A percentile compares a stretch with the other conserved stretches of the same genome.
These are phyloP conservation scores for Trametes villosa DNA, from an alignment of 768 basidiomycete genomes.

Conservation along the genomic window DNA sequence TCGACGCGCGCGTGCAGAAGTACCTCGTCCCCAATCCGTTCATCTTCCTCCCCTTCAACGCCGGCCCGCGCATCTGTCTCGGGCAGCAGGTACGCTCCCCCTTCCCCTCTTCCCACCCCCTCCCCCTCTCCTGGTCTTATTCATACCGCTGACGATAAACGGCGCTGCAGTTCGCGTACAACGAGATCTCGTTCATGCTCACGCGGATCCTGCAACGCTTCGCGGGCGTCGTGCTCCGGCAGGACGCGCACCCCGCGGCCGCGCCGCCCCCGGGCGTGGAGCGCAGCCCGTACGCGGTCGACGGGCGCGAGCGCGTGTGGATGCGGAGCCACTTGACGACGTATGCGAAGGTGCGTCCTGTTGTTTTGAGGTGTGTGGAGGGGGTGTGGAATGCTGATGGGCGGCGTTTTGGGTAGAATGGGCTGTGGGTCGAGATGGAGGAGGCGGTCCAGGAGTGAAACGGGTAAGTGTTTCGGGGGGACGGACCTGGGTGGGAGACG, in stretches of 20 bases:
- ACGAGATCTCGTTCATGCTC: constrained; percentile 66
- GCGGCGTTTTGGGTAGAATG: constrained; percentile 29
- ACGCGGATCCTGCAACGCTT: constrained; percentile 61
- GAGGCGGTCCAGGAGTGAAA: constrained; percentile 23
- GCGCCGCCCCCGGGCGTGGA: constrained; percentile 42
- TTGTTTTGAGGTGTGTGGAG: not conserved
- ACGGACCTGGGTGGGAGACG: too few relatives aligned
- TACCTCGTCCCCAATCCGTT: constrained; percentile 61
- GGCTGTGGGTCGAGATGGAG: constrained; percentile 43
- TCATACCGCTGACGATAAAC: too few relatives aligned
- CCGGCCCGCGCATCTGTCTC: constrained; percentile 28
- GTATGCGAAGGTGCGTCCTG: constrained; percentile 47
- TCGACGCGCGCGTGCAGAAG: constrained; percentile 61
- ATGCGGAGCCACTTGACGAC: constrained; percentile 59
- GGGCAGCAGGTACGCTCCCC: constrained; percentile 23
- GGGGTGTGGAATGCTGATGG: not conserved
- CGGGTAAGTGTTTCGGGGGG: not conserved
- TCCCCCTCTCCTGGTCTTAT: too few relatives aligned
- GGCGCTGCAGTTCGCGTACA: constrained; percentile 58
- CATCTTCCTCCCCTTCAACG: constrained; percentile 44
- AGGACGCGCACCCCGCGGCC: constrained; percentile 46
- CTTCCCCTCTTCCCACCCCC: not conserved
- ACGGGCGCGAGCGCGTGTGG: constrained; percentile 52
- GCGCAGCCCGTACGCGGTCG: constrained; percentile 42
- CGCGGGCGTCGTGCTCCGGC: constrained; percentile 47